Percentiles rank a stretch among this genome's conserved stretches.
Evolutionary conservation across 139 green algal genomes (phyloP).

Genomic region (Micromonas pusilla): DNA sequence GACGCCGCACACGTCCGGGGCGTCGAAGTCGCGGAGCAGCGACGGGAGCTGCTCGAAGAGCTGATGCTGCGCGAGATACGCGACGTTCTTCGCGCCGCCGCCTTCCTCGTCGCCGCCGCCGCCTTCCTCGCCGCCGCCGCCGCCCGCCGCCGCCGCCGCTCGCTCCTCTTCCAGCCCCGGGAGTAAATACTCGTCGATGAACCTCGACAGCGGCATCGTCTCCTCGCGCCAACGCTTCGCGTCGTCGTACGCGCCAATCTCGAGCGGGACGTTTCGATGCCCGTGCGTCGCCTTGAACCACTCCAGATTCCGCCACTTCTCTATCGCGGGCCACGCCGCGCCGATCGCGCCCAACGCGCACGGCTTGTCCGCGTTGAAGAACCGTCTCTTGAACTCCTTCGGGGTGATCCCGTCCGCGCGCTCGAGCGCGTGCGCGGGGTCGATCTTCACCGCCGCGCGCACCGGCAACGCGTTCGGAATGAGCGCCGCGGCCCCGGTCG

Average conservation of each 20-base stretch:
- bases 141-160: too few species aligned
- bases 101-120: background rate
- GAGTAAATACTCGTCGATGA: background rate
- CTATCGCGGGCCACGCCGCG: background rate
- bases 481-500: background rate
- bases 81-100: background rate
- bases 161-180: background rate
- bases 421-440: background rate
- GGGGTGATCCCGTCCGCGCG: background rate
- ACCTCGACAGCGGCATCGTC: background rate
- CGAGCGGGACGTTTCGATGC: slow-evolving; percentile 16
- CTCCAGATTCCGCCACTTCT: slow-evolving; percentile 7
- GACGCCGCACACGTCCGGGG: slow-evolving; percentile 8
- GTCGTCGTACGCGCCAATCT: slow-evolving; percentile 20
- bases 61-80: slow-evolving; percentile 37
- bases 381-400: slow-evolving; percentile 17
- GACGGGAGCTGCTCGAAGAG: slow-evolving; percentile 32
- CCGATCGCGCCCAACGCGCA: background rate
- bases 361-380: slow-evolving; percentile 7
- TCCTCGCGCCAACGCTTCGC: slow-evolving; percentile 8
- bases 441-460: background rate
- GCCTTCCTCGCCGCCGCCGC: background rate
- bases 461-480: background rate
- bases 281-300: background rate
- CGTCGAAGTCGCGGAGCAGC: slow-evolving; percentile 23